Base-by-base conservation (phyloP, 805 yeast genomes). In the Torulaspora quercuum region DNA sequence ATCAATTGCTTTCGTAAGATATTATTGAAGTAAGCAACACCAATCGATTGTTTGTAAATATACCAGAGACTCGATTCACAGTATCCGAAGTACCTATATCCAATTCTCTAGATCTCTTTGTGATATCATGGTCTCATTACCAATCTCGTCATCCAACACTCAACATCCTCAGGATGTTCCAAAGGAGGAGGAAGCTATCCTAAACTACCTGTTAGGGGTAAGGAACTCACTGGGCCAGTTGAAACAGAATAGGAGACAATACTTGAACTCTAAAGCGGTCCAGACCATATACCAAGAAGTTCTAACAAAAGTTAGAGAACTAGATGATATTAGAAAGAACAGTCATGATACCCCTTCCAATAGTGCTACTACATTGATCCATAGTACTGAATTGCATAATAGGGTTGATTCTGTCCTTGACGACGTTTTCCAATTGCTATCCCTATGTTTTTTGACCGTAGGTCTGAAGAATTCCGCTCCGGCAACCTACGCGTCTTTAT, bases 381-480 rank as follows among this genome's bases (percentile, higher is more conserved):
- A 55, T 30, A 57, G 41, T 34, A 35, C 44, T 7, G 57, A 49
- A 16, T 46, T 53, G 16, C 64, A 60, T 39, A 70, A 70, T 42
- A 57, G 69, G 43, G 86, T 84, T 10, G 96, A 89, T 53, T 68
- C 76, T 7, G 71, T 84, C 7, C 69, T 86, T 27, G 97, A 89
- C 59, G 97, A 89, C 52, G 85, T 84, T 14, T 87, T 90, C 70
- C 96, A 90, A 60, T 65, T 92, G 31, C 65, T 90, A 29, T 82
- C 95, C 9, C 69, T 92, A 34, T 82, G 92, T 48, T 86, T 89
- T 61, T 76, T 90, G 53, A 86, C 97, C 2, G 92, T 94, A 41
- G 99, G 99, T 3, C 68, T 87, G 50, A 82, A 83, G 30, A 81
- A 87, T 49, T 75, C 87, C 22, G 95, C 96, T 1, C 95, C 97